phyloP scores from a whole-genome alignment of 495 filamentous ascomycete genomes.

The Parmelia sp. region DNA sequence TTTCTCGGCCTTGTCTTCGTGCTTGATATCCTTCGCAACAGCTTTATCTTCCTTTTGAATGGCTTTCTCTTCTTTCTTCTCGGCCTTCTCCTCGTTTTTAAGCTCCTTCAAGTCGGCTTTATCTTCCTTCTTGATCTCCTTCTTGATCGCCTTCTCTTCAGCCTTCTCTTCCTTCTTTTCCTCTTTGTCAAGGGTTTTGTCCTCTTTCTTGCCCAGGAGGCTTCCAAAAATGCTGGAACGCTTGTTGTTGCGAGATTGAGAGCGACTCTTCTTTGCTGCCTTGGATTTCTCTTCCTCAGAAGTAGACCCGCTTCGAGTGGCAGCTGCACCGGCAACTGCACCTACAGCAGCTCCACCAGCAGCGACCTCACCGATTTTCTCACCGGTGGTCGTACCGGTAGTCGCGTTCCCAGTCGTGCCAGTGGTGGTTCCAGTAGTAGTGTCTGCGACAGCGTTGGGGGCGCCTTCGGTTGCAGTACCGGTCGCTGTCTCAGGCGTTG shows the following conservation, averaged over 20 bases:
- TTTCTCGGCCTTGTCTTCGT: conserved; percentile 12
- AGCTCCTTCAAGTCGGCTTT: conserved; percentile 23
- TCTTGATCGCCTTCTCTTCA: conserved; percentile 42
- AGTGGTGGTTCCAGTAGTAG: conserved; percentile 8
- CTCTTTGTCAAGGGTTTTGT: conserved; percentile 54
- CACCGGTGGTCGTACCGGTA: conserved; percentile 14
- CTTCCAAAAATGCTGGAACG: conserved; percentile 73
- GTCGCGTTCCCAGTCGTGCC: conserved; percentile 31
- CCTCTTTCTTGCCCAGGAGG: conserved; percentile 70
- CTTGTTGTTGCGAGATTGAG: conserved; percentile 70
- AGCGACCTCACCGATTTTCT: conserved; percentile 27
- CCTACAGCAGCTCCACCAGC: conserved; percentile 23
- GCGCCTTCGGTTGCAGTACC: neutral
- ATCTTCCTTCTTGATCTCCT: conserved; percentile 41
- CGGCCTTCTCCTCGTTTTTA: conserved; percentile 32
- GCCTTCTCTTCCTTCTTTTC: conserved; percentile 43
- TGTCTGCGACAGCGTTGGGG: conserved; percentile 11
- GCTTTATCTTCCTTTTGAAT: neutral
- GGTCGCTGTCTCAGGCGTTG: conserved; percentile 17
- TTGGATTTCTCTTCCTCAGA: conserved; percentile 34
- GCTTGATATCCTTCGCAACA: conserved; percentile 1
- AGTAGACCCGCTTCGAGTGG: conserved; percentile 27
- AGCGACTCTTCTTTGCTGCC: conserved; percentile 56
- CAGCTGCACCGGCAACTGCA: conserved; percentile 26
- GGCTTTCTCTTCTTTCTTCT: conserved; percentile 29